phyloP scores from a whole-genome alignment of 2,329 filamentous ascomycete species.

The Apiospora rasikravindrae region DNA sequence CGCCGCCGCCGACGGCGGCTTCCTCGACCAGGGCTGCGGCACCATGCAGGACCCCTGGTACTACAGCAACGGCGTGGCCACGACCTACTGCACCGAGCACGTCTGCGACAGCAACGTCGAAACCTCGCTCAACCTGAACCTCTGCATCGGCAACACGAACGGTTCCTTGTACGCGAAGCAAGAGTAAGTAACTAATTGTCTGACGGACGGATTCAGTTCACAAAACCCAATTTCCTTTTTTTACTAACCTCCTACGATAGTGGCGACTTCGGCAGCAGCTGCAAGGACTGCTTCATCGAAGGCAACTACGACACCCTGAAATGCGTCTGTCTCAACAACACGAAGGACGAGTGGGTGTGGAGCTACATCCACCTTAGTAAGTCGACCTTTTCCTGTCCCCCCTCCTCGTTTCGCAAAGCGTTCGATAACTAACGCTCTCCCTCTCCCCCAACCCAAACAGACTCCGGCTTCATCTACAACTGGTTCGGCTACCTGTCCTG shows the following conservation, averaged over 20 bases:
- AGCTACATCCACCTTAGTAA: neutral
- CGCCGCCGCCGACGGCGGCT: neutral
- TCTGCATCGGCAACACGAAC: neutral
- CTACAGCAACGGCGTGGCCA: neutral
- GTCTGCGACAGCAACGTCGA: neutral
- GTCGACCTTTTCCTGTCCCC: neutral
- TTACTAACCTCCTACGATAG: neutral
- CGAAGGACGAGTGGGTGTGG: neutral
- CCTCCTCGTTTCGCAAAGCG: too few relatives aligned
- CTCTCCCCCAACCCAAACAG: neutral
- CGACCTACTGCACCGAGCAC: neutral
- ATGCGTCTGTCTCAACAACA: neutral
- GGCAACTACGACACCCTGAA: neutral
- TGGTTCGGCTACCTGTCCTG: constrained; percentile 19
- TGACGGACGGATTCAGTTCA: neutral
- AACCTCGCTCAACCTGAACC: constrained; percentile 11
- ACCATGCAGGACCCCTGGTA: neutral
- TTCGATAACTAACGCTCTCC: too few relatives aligned
- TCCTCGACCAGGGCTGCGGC: neutral
- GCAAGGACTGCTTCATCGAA: neutral
- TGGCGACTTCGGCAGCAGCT: neutral
- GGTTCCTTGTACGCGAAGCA: neutral
- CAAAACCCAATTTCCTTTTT: too few relatives aligned
- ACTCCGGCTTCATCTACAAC: constrained; percentile 19
- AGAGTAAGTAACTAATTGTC: neutral